phyloP scores from a whole-genome alignment of 306 rosid genomes.

The Fragaria nilgerrensis region DNA sequence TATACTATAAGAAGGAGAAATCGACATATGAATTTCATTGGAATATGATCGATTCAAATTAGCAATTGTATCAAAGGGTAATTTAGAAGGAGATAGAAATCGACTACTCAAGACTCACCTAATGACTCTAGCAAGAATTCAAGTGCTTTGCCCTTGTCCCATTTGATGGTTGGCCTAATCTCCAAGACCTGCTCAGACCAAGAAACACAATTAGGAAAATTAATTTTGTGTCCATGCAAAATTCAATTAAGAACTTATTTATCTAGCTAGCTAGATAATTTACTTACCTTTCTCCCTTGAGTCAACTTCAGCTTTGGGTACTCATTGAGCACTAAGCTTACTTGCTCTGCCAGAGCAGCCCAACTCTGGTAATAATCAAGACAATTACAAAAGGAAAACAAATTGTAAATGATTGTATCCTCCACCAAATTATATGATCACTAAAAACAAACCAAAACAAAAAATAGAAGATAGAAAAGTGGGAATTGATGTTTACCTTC shows the following conservation, averaged over 20 bases:
- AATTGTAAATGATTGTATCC: background rate
- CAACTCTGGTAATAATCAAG: constrained; percentile 54
- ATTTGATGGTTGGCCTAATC: constrained; percentile 86
- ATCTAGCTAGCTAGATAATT: background rate
- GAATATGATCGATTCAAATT: background rate
- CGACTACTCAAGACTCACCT: constrained; percentile 35
- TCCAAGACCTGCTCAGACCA: constrained; percentile 49
- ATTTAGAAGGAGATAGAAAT: background rate
- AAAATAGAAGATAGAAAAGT: background rate
- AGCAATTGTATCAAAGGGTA: background rate
- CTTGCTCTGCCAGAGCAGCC: constrained; percentile 73
- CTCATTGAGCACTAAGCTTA: constrained; percentile 56
- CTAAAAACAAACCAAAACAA: background rate
- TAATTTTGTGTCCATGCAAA: background rate
- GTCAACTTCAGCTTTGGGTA: constrained; percentile 74
- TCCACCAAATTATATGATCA: background rate
- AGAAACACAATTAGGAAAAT: background rate
- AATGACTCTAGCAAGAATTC: constrained; percentile 75
- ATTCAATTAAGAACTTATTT: background rate
- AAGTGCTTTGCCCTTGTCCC: constrained; percentile 97
- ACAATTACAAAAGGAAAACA: background rate
- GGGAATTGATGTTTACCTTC: constrained; percentile 49
- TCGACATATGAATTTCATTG: too few relatives aligned
- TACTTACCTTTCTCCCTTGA: constrained; percentile 72
- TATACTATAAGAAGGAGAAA: background rate